Conservation (phyloP, 495 filamentous ascomycete species). For the Hyaloscypha finlandica region DNA sequence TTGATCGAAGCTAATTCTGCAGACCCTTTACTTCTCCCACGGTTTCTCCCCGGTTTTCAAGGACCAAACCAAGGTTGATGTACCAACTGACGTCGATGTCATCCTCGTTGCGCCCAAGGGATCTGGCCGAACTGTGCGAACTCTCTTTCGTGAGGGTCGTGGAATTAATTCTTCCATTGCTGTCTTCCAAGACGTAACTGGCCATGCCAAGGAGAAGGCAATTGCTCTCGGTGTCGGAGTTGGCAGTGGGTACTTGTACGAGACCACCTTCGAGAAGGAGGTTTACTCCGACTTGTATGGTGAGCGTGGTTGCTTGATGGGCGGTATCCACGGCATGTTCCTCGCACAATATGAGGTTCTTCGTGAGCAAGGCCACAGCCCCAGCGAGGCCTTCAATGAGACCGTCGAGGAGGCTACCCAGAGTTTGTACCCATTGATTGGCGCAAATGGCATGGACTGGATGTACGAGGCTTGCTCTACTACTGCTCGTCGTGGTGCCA, state of each 20-base stretch:
- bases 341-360: constrained; percentile 99
- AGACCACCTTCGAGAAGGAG: constrained; percentile 99
- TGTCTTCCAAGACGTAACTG: constrained; percentile 98
- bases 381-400: constrained; percentile 99
- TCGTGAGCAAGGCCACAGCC: constrained; percentile 94
- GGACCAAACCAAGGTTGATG: constrained; percentile 97
- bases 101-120: constrained; percentile 99
- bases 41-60: constrained; percentile 99
- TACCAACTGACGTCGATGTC: constrained; percentile 92
- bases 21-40: constrained; percentile 99
- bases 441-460: constrained; percentile 98
- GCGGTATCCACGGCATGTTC: constrained; percentile 99
- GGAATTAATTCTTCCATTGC: constrained; percentile 99
- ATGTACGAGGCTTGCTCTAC: constrained; percentile 99
- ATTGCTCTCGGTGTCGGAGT: constrained; percentile 95
- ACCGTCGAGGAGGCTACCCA: constrained; percentile 99
- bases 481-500: constrained; percentile 95
- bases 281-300: constrained; percentile 99
- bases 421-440: constrained; percentile 95
- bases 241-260: constrained; percentile 97
- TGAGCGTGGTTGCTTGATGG: constrained; percentile 99
- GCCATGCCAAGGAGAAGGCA: constrained; percentile 97
- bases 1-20: constrained; percentile 24
- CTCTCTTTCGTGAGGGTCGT: constrained; percentile 95
- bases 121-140: constrained; percentile 96